These are phyloP conservation scores for Kodamaea jinghongensis DNA, from an alignment of 805 yeast genomes.

Conservation along the genomic window DNA sequence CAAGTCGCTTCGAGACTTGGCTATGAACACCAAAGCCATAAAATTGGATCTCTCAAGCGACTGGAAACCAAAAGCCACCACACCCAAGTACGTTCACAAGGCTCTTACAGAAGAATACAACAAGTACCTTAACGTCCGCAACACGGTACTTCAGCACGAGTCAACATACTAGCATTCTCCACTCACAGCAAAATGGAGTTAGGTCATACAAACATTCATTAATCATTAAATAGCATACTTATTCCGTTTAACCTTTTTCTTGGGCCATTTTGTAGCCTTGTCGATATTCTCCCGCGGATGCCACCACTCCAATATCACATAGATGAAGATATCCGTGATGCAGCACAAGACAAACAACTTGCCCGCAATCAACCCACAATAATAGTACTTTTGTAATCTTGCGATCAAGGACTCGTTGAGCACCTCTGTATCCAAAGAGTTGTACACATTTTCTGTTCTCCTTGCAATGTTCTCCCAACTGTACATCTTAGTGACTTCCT, in stretches of 20 bases:
- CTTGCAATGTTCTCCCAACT: slow-evolving; percentile 88
- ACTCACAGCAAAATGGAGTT: too few relatives aligned
- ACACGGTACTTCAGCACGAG: neutral
- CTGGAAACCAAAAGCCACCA: slow-evolving; percentile 15
- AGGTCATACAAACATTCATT: too few relatives aligned
- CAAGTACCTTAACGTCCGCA: slow-evolving; percentile 1
- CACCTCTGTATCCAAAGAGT: slow-evolving; percentile 39
- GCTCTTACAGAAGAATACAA: slow-evolving; percentile 6
- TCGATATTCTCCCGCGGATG: slow-evolving; percentile 75
- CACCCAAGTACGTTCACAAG: slow-evolving; percentile 19
- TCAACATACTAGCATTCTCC: too few relatives aligned
- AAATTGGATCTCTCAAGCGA: slow-evolving; percentile 5
- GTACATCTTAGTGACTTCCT: slow-evolving; percentile 76
- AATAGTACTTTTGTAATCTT: slow-evolving; percentile 62
- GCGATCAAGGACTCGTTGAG: slow-evolving; percentile 53
- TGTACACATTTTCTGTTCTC: slow-evolving; percentile 81
- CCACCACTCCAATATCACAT: slow-evolving; percentile 60
- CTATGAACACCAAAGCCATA: slow-evolving; percentile 13
- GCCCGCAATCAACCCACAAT: slow-evolving; percentile 83
- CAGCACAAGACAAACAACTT: slow-evolving; percentile 75
- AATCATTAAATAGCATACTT: too few relatives aligned
- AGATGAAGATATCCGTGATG: slow-evolving; percentile 72
- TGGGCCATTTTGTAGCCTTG: slow-evolving; percentile 76
- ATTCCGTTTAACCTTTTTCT: neutral
- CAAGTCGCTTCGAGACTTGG: slow-evolving; percentile 11